phyloP scores from a whole-genome alignment of 371 early-diverging fungal species.

The Sporodiniella umbellata region DNA sequence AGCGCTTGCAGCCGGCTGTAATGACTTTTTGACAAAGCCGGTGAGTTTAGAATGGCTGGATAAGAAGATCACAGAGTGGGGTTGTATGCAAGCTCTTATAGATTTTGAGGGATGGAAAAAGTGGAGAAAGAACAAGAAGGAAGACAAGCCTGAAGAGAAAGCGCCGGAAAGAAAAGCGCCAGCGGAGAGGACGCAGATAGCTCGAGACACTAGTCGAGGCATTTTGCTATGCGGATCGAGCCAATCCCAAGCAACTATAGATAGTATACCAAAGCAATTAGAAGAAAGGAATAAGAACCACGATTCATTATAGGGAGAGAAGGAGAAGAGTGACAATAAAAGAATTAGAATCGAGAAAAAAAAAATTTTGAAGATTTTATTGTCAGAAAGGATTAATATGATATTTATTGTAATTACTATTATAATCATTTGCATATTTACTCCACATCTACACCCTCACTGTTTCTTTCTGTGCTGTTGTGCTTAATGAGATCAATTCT shows the following conservation, averaged over 20 bases:
- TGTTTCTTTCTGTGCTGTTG: too few relatives aligned
- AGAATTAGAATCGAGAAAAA: background rate
- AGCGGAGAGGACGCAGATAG: background rate
- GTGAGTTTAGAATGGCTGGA: conserved; percentile 81
- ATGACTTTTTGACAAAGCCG: conserved; percentile 88
- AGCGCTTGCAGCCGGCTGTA: conserved; percentile 85
- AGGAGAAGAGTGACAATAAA: background rate
- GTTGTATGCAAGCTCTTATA: conserved; percentile 89
- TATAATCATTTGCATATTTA: too few relatives aligned
- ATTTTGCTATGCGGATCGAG: background rate
- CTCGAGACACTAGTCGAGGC: background rate
- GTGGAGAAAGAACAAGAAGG: conserved; percentile 51
- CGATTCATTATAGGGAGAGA: too few relatives aligned
- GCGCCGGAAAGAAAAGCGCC: background rate
- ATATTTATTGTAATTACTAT: too few relatives aligned
- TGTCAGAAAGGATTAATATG: too few relatives aligned
- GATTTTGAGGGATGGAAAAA: conserved; percentile 81
- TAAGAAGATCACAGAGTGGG: conserved; percentile 89
- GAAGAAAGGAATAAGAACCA: background rate
- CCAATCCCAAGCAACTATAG: background rate
- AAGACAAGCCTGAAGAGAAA: background rate
- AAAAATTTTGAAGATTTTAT: background rate
- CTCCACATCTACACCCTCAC: too few relatives aligned
- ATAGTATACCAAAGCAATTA: conserved; percentile 14
- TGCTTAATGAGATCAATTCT: too few relatives aligned